Percentiles rank a stretch among this genome's conserved stretches.
Conservation (phyloP, 352 stramenopile genomes). For the Phytophthora fragariae region DNA sequence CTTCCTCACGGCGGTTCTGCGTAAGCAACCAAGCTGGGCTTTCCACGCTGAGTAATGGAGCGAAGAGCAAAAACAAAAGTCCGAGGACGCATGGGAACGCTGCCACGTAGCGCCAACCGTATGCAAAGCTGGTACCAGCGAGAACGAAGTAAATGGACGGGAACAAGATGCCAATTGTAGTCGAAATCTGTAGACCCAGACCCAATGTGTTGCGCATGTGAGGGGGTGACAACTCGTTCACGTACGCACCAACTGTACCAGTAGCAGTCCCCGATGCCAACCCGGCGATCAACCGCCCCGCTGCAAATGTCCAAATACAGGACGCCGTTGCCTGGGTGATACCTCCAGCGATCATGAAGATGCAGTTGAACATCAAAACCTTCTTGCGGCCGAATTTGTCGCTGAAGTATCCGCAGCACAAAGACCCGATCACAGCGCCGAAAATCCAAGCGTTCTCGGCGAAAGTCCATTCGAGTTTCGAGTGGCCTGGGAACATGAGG, state of each 20-base stretch:
- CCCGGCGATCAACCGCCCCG: constrained; percentile 18
- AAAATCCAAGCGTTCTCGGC: constrained; percentile 19
- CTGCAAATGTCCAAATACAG: constrained; percentile 23
- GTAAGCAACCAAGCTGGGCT: constrained; percentile 33
- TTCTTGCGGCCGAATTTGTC: constrained; percentile 30
- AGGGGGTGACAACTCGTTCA: constrained; percentile 18
- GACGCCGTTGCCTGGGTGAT: constrained; percentile 28
- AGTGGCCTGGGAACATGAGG: constrained; percentile 22
- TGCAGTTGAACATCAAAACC: constrained; percentile 24
- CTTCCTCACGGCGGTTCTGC: constrained; percentile 30
- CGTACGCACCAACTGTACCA: constrained; percentile 19
- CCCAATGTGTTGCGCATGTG: constrained; percentile 18
- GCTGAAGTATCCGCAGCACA: constrained; percentile 32
- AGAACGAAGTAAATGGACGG: constrained; percentile 11
- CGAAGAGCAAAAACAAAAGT: constrained; percentile 27
- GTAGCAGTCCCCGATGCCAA: constrained; percentile 18
- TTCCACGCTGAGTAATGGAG: constrained; percentile 26
- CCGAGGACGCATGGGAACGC: constrained; percentile 37
- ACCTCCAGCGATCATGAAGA: constrained; percentile 47
- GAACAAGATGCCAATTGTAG: constrained; percentile 7
- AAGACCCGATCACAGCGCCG: constrained; percentile 16
- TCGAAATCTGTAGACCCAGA: constrained; percentile 15
- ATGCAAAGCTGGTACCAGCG: constrained; percentile 4
- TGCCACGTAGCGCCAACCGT: constrained; percentile 39
- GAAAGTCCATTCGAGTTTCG: constrained; percentile 12